These are phyloP conservation scores for Nemania sp. DNA, from an alignment of 2,329 filamentous ascomycete genomes.

Conservation along the genomic window DNA sequence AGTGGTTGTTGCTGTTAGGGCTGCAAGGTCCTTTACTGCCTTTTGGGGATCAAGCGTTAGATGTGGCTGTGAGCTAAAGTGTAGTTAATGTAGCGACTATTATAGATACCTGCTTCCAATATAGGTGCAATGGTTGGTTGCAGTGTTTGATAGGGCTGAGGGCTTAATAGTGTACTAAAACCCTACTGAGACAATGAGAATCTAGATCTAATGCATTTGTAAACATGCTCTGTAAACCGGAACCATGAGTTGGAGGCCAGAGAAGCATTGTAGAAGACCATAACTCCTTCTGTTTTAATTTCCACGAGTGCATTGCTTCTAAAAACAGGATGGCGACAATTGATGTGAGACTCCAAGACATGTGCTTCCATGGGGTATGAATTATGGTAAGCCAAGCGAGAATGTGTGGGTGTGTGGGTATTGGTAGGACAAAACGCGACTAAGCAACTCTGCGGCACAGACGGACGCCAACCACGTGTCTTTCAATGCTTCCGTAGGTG, in stretches of 20 bases:
- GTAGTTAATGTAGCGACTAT: constrained; percentile 7
- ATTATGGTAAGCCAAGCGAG: constrained; percentile 23
- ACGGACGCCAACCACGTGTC: constrained; percentile 36
- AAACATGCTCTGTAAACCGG: not conserved
- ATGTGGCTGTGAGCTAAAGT: constrained; percentile 44
- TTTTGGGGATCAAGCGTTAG: too few species aligned
- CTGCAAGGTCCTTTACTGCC: constrained; percentile 38
- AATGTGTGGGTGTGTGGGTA: constrained; percentile 12
- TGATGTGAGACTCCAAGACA: constrained; percentile 25
- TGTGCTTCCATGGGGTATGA: constrained; percentile 24
- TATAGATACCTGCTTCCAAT: not conserved
- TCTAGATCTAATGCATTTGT: not conserved
- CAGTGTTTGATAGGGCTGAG: constrained; percentile 44
- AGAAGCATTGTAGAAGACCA: constrained; percentile 10
- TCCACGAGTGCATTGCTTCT: constrained; percentile 25
- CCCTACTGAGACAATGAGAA: constrained; percentile 4
- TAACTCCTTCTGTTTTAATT: constrained; percentile 4
- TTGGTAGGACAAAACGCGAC: constrained; percentile 21
- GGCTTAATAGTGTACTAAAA: not conserved
- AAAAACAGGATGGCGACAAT: constrained; percentile 30
- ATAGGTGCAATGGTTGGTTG: constrained; percentile 12
- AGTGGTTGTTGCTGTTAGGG: not conserved
- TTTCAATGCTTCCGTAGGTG: constrained; percentile 4
- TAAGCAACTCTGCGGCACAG: constrained; percentile 31
- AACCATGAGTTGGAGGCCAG: not conserved